A percentile compares a stretch with the other conserved stretches of the same genome.
Evolutionary conservation across 257 asterid genomes (phyloP).

Genomic region (Nicotiana paniculata): DNA sequence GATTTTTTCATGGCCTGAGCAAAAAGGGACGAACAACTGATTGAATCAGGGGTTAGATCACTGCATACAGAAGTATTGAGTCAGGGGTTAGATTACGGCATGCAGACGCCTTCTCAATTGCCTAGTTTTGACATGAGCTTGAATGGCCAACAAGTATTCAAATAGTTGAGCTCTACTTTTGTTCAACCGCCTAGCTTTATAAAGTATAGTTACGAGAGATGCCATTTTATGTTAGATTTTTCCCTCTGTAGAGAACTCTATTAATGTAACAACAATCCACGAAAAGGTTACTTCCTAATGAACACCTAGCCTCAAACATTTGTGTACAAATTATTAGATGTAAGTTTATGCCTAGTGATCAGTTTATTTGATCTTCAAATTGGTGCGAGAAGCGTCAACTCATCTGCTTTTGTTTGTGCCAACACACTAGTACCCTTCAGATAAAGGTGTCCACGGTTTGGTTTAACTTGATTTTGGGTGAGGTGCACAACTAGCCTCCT

Average conservation of each 20-base stretch:
- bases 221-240: neutral
- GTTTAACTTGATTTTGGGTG: too few species aligned
- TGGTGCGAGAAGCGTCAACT: neutral
- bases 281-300: neutral
- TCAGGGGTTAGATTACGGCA: neutral
- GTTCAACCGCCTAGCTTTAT: neutral
- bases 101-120: neutral
- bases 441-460: too few species aligned
- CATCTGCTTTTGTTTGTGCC: neutral
- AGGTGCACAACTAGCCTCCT: too few species aligned
- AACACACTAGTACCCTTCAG: too few species aligned
- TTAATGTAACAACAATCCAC: neutral
- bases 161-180: neutral
- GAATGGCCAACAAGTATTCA: neutral
- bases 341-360: neutral
- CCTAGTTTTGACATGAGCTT: neutral
- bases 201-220: neutral
- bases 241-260: neutral
- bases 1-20: conserved; percentile 73
- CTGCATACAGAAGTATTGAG: neutral
- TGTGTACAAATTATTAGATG: neutral
- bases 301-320: neutral
- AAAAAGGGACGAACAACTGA: conserved; percentile 27
- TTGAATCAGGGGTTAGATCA: neutral
- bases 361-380: neutral